Base-by-base conservation (phyloP, 192 early-diverging fungal species). In the Entrophospora sp. region DNA sequence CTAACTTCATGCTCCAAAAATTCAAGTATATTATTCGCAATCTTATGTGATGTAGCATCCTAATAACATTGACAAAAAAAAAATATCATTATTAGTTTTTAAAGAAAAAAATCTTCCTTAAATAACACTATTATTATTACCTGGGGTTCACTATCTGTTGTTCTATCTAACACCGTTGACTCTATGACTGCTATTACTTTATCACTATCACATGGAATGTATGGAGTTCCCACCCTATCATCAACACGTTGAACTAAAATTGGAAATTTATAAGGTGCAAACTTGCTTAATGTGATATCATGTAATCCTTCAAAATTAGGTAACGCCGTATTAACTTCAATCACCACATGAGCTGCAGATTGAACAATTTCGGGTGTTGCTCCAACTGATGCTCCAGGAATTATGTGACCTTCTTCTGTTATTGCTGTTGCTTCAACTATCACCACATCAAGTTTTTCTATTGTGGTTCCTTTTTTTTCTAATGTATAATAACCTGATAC, bases 301-400 rank as follows among this genome's bases (percentile, higher is more conserved):
- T 76, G 75, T 30, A 76, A 65, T 32, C 75, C 75, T 66, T 76
- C 75, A 45, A 71, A 76, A 38, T 61, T 73, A 43, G 75, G 75
- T 49, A 76, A 68, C 10, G 43, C 53, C 20, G 75, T 76, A 61
- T 76, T 76, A n/a, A 76, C 71, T 68, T 76, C 75, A 18, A 76
- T 66, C 13, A 76, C 63, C 3, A 76, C 37, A n/a, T 76, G 64
- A 51, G 70, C 68, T 5, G 75, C 75, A 61, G 73, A 71, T 62
- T 76, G 75, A 20, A 76, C 28, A 4, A 76, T 42, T 65, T 76
- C 75, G 4, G 75, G 75, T 9, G 68, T 73, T 18, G 75, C 75
- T 42, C 75, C 75, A 37, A 76, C 71, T 18, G 65, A 68, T 3
- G 75, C 75, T 48, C 75, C 75, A 48, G 75, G 75, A 52, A 76